Percentiles rank a stretch among this genome's conserved stretches.
Conservation (phyloP, 352 stramenopile species). For the Blastocystis sp. region DNA sequence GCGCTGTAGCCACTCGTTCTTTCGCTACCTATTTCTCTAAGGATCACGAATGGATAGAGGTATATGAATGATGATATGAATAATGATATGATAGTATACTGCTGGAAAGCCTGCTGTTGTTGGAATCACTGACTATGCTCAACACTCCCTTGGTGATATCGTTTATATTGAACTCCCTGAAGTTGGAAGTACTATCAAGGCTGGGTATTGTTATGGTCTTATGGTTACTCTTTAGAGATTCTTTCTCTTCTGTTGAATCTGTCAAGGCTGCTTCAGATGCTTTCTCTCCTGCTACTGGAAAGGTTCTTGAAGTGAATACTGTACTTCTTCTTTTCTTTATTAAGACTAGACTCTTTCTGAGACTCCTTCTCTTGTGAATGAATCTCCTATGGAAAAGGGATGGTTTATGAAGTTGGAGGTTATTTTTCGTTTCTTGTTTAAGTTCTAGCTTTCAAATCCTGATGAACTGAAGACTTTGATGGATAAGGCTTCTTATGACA, state of each 20-base stretch:
- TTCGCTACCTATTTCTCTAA: slow-evolving; percentile 68
- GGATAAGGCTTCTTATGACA: slow-evolving; percentile 69
- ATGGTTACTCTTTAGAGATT: slow-evolving; percentile 75
- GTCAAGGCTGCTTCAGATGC: slow-evolving; percentile 93
- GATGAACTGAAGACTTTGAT: slow-evolving; percentile 68
- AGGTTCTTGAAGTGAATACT: slow-evolving; percentile 89
- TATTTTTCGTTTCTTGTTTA: not conserved
- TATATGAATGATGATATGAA: not conserved
- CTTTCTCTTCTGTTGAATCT: slow-evolving; percentile 93
- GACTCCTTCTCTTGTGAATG: slow-evolving; percentile 69
- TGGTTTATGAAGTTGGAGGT: slow-evolving; percentile 71
- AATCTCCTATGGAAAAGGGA: slow-evolving; percentile 69
- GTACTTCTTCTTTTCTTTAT: not conserved
- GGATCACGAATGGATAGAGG: slow-evolving; percentile 68
- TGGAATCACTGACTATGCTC: slow-evolving; percentile 95
- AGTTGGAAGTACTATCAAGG: slow-evolving; percentile 84
- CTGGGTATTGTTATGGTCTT: slow-evolving; percentile 40
- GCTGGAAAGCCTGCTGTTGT: slow-evolving; percentile 72
- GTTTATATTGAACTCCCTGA: slow-evolving; percentile 93
- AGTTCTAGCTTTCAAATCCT: slow-evolving; percentile 67
- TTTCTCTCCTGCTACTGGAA: slow-evolving; percentile 87
- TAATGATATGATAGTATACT: slow-evolving; percentile 34
- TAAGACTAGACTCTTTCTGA: slow-evolving; percentile 58
- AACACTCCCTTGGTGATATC: slow-evolving; percentile 91
- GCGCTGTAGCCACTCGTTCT: slow-evolving; percentile 38